phyloP scores from a whole-genome alignment of 176 grass and related monocot genomes.

The Phragmites australis region DNA sequence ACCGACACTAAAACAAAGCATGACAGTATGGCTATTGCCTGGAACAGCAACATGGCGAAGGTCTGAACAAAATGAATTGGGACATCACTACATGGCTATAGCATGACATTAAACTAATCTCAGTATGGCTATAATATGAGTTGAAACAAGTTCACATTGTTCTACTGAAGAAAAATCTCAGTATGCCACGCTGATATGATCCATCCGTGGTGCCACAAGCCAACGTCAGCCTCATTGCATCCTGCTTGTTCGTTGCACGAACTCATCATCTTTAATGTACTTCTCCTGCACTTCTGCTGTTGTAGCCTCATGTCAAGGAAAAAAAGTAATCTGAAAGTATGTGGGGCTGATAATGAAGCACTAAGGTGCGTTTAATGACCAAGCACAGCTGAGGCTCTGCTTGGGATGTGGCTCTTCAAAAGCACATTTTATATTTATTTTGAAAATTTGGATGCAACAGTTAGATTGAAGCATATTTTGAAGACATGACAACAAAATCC shows the following conservation, averaged over 20 bases:
- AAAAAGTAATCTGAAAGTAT: conserved; percentile 10
- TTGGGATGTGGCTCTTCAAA: neutral
- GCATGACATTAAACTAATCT: no score
- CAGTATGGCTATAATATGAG: no score
- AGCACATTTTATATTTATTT: neutral
- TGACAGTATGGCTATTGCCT: no score
- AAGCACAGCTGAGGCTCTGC: neutral
- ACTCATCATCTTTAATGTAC: conserved; percentile 83
- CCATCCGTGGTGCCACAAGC: neutral
- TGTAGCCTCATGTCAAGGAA: conserved; percentile 64
- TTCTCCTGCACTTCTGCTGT: conserved; percentile 94
- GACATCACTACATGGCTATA: no score
- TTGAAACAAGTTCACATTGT: neutral
- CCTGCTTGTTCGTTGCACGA: conserved; percentile 34
- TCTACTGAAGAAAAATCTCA: neutral
- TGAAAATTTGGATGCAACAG: neutral
- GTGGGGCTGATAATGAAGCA: neutral
- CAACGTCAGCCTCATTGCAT: conserved; percentile 20
- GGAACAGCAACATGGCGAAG: no score
- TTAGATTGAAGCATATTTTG: neutral
- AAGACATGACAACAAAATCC: neutral
- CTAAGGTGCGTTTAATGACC: neutral
- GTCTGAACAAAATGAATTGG: no score
- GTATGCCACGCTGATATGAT: neutral
- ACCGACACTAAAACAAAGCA: no score